Base-by-base conservation (phyloP, 2,329 filamentous ascomycete species). In the Paraconiothyrium brasiliense region DNA sequence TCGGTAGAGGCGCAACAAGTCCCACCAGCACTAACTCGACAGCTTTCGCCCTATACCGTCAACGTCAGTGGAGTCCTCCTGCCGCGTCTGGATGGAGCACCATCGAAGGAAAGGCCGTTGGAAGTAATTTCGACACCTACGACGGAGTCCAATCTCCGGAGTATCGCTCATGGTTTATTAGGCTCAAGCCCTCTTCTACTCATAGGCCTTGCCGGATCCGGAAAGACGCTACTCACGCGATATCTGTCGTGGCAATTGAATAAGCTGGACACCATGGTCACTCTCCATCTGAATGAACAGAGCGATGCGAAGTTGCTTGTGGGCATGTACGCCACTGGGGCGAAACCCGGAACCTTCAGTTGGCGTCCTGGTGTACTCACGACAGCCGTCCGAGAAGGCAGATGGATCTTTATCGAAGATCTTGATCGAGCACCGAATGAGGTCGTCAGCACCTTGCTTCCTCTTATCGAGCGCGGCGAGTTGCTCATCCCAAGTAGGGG, bases 371-470 rank as follows among this genome's bases (percentile, higher is more conserved):
- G 95, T 79, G 92, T 98, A 22, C 83, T 99, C 69, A 97, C 95
- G 0, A 97, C 93, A 34, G 96, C 96, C 39, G 93, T 98, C 2
- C 90, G 87, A 73, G 94, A 99, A 82, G 96, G 95, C 16, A 87
- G 94, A 72, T 99, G 95, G 96, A 92, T 99, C 7, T 84, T 99
- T 67, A 96, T 99, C 61, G 96, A 99, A 78, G 96, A 99, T 78
- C 85, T 99, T 44, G 94, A 99, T 76, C 89, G 94, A 64, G 95
- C 95, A 11, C 95, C 96, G 4, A 94, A 92, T 67, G 95, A 99
- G 78, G 92, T 99, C 51, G 89, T 99, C 77, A 97, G 94, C 76
- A 93, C 94, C 14, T 86, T 99, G 32, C 84, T 99, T 30, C 95
- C 96, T 10, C 85, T 99, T 9, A 94, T 99, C 62, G 95, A 99